Conservation (phyloP, 352 stramenopile genomes). For the Phytophthora megakarya region DNA sequence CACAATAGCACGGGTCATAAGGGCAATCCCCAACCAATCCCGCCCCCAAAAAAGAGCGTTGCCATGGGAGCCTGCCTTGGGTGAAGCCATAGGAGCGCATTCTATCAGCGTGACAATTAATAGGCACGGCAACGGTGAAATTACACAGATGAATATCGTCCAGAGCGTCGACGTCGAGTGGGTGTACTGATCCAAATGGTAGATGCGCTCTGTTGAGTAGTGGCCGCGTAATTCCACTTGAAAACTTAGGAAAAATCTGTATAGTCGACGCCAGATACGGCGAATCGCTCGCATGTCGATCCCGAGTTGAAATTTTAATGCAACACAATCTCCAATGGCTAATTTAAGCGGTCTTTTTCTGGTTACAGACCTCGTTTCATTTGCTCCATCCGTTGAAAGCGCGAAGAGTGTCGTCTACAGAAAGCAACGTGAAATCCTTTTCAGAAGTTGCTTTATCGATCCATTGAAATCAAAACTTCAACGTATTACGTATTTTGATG, state of each 20-base stretch:
- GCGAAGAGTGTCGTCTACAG: too few relatives aligned
- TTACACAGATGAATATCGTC: conserved; percentile 3
- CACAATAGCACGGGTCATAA: conserved; percentile 19
- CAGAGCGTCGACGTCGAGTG: conserved; percentile 1
- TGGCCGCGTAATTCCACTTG: conserved; percentile 12
- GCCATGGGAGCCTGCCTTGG: conserved; percentile 3
- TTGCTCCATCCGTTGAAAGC: too few relatives aligned
- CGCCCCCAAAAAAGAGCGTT: conserved; percentile 16
- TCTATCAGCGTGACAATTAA: conserved; percentile 9
- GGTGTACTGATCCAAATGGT: not conserved
- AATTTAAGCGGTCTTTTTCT: too few relatives aligned
- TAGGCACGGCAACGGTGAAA: conserved; percentile 9
- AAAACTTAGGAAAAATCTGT: conserved; percentile 12
- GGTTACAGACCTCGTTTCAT: too few relatives aligned
- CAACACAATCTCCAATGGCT: too few relatives aligned
- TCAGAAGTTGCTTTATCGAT: too few relatives aligned
- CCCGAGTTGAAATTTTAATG: too few relatives aligned
- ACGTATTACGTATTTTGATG: too few relatives aligned
- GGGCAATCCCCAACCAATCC: conserved; percentile 6
- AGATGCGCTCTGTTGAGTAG: conserved; percentile 8
- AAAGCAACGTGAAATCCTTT: too few relatives aligned
- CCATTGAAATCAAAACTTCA: too few relatives aligned
- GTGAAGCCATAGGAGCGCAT: conserved; percentile 1
- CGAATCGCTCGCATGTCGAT: too few relatives aligned
- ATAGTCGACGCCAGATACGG: conserved; percentile 6